Evolutionary conservation across 139 green algal species (phyloP).

Genomic region (Zygnema circumcarinatum): DNA sequence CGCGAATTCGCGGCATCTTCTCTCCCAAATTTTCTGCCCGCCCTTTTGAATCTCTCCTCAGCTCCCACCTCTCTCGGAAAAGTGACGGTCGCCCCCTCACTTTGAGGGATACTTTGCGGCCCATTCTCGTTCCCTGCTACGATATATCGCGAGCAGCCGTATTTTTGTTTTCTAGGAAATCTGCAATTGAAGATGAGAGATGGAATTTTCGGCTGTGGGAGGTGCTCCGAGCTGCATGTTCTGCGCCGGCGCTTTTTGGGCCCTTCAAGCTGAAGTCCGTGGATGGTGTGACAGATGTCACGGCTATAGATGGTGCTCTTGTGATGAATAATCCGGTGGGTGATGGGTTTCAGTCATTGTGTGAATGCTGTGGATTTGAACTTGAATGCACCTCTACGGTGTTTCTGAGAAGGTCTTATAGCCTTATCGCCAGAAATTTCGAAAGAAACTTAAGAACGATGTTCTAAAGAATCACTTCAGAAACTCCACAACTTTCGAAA

Average conservation of each 20-base stretch:
- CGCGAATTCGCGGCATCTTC: slow-evolving; percentile 3
- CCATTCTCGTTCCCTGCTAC: slow-evolving; percentile 12
- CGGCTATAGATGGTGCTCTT: background rate
- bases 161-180: background rate
- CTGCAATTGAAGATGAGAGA: background rate
- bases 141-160: background rate
- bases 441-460: no score
- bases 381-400: no score
- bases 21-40: slow-evolving; percentile 23
- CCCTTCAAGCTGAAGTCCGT: background rate
- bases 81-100: background rate
- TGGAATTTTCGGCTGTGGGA: background rate
- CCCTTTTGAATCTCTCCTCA: background rate
- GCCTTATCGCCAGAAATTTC: no score
- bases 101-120: slow-evolving; percentile 20
- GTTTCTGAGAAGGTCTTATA: no score
- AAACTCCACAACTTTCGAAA: no score
- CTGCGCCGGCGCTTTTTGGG: background rate
- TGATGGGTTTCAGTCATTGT: no score
- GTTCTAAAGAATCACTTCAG: no score
- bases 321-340: background rate
- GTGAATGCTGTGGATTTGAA: no score
- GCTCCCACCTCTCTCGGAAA: background rate
- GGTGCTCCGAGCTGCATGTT: background rate
- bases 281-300: background rate